phyloP scores from a whole-genome alignment of 768 basidiomycete species.

The Tulasnella sp. region DNA sequence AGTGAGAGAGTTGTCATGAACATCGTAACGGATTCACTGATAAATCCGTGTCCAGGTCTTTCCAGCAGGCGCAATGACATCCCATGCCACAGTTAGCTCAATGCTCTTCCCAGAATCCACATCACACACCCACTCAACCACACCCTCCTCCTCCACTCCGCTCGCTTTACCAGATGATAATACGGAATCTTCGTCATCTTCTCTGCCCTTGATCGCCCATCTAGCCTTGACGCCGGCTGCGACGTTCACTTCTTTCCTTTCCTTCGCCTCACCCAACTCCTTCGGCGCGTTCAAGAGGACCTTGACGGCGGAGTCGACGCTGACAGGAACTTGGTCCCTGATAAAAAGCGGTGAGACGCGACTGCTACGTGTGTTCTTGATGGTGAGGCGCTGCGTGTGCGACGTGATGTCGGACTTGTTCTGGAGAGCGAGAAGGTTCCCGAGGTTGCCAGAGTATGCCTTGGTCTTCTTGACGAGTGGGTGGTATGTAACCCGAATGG shows the following conservation, averaged over 20 bases:
- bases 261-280: constrained; percentile 17
- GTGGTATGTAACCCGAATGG: constrained; percentile 18
- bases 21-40: not conserved
- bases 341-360: constrained; percentile 9
- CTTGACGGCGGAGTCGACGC: constrained; percentile 25
- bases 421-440: not conserved
- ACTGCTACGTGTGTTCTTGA: constrained; percentile 16
- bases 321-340: constrained; percentile 17
- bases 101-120: constrained; percentile 36
- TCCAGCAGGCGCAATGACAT: constrained; percentile 34
- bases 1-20: too few species aligned
- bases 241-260: constrained; percentile 37
- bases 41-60: constrained; percentile 21
- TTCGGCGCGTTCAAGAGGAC: constrained; percentile 25
- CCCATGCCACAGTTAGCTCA: constrained; percentile 41
- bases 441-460: not conserved
- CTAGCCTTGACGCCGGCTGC: constrained; percentile 18
- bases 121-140: constrained; percentile 43
- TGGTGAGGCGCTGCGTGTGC: constrained; percentile 15
- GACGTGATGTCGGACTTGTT: constrained; percentile 16
- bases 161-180: not conserved
- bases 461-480: constrained; percentile 8
- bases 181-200: constrained; percentile 12
- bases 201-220: constrained; percentile 21
- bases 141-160: constrained; percentile 29